These are phyloP conservation scores for Fragosphaeria purpurea DNA, from an alignment of 2,329 filamentous ascomycete species.

Conservation along the genomic window DNA sequence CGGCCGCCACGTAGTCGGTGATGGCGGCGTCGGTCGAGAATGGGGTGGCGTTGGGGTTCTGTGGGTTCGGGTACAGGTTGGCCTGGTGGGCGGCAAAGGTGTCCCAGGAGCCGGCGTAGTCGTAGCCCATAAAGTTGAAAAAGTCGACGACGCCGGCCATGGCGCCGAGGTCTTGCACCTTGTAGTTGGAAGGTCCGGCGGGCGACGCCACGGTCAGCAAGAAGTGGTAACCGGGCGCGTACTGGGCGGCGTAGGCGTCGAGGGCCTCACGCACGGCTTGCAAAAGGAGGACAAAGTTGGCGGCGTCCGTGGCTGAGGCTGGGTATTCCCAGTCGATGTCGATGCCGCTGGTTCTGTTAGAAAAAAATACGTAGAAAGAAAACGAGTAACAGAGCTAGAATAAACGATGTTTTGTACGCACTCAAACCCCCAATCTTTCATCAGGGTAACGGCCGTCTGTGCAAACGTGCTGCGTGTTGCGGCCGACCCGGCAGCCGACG, in stretches of 20 bases:
- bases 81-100: slow-evolving; percentile 55
- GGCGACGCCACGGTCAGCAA: slow-evolving; percentile 42
- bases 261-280: slow-evolving; percentile 35
- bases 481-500: slow-evolving; percentile 53
- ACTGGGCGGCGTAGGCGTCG: slow-evolving; percentile 34
- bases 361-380: not conserved
- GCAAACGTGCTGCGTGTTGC: slow-evolving; percentile 58
- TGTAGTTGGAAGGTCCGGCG: slow-evolving; percentile 38
- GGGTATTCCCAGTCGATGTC: slow-evolving; percentile 33
- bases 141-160: slow-evolving; percentile 41
- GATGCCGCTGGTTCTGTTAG: slow-evolving; percentile 15
- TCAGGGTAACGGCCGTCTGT: slow-evolving; percentile 52
- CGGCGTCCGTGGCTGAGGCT: slow-evolving; percentile 26
- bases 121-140: slow-evolving; percentile 61
- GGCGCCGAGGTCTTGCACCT: slow-evolving; percentile 32
- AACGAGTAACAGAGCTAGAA: not conserved
- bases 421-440: slow-evolving; percentile 58
- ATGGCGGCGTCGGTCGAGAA: slow-evolving; percentile 60
- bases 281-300: slow-evolving; percentile 35
- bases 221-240: slow-evolving; percentile 39
- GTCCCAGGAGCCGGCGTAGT: slow-evolving; percentile 62
- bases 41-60: slow-evolving; percentile 50
- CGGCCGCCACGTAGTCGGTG: slow-evolving; percentile 51
- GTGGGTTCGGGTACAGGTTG: slow-evolving; percentile 52
- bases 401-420: not conserved